Conservation (phyloP, 2,329 filamentous ascomycete genomes). For the Thermoascus crustaceus region DNA sequence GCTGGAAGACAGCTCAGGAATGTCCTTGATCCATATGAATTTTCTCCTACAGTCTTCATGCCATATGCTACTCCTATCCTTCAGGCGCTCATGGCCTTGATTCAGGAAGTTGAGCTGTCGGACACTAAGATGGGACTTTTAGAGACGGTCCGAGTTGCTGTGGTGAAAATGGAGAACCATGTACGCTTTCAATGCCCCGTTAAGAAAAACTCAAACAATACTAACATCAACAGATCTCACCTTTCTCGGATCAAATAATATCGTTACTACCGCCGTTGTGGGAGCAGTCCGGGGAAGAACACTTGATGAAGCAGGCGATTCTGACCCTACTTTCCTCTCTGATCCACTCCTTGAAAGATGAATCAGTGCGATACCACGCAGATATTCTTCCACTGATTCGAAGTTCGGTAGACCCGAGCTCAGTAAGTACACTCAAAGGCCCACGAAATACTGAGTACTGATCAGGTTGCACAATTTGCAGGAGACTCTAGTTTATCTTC, state of each 20-base stretch:
- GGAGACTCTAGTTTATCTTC: conserved; percentile 66
- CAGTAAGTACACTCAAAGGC: conserved; percentile 38
- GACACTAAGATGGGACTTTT: conserved; percentile 88
- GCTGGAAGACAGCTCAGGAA: conserved; percentile 76
- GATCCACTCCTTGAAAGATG: conserved; percentile 73
- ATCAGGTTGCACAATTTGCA: conserved; percentile 13
- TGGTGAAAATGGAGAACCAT: conserved; percentile 70
- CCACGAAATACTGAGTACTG: conserved; percentile 4
- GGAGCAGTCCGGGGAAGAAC: conserved; percentile 76
- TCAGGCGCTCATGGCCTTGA: conserved; percentile 63
- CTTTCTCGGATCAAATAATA: conserved; percentile 72
- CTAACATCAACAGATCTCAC: conserved; percentile 40
- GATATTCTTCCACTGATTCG: conserved; percentile 75
- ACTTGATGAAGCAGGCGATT: conserved; percentile 89
- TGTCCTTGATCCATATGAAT: conserved; percentile 78
- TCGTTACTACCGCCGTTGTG: conserved; percentile 71
- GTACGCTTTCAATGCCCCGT: conserved; percentile 30
- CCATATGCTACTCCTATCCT: conserved; percentile 71
- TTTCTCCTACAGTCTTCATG: conserved; percentile 63
- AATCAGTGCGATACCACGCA: conserved; percentile 68
- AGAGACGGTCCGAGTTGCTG: conserved; percentile 73
- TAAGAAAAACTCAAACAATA: no score
- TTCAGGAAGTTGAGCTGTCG: conserved; percentile 68
- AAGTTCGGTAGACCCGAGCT: conserved; percentile 68
- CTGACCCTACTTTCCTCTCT: conserved; percentile 76